A percentile compares a stretch with the other conserved stretches of the same genome.
Conservation (phyloP, 805 yeast species). For the Torulaspora indica region DNA sequence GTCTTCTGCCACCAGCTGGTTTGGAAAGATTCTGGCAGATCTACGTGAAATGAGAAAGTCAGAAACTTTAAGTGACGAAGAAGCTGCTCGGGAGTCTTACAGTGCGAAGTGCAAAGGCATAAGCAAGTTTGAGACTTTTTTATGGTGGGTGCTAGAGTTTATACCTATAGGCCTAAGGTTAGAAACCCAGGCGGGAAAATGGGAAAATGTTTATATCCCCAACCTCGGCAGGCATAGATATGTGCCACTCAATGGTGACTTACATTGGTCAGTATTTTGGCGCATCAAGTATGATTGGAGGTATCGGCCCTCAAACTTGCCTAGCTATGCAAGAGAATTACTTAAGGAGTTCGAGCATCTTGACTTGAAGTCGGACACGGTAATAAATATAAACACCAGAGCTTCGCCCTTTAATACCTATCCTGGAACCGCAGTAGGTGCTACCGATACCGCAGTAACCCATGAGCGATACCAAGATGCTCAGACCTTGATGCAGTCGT, state of each 20-base stretch:
- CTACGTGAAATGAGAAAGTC: neutral
- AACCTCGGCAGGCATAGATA: conserved; percentile 52
- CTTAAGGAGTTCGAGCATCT: conserved; percentile 21
- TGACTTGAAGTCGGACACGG: conserved; percentile 6
- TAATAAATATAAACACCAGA: conserved; percentile 6
- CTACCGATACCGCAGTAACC: neutral
- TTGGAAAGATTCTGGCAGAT: conserved; percentile 13
- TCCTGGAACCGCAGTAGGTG: conserved; percentile 1
- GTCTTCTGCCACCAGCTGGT: conserved; percentile 1
- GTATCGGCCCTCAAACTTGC: conserved; percentile 45
- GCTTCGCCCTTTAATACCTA: conserved; percentile 12
- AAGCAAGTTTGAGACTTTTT: conserved; percentile 17
- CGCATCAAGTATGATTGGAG: conserved; percentile 44
- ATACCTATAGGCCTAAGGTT: conserved; percentile 54
- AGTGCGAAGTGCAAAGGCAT: conserved; percentile 8
- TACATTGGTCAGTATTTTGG: conserved; percentile 67
- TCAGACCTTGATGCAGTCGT: neutral
- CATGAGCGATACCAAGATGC: neutral
- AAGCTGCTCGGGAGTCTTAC: conserved; percentile 7
- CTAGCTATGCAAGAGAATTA: conserved; percentile 33
- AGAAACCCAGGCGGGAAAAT: conserved; percentile 45
- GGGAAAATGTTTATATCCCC: conserved; percentile 49
- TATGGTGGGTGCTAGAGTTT: conserved; percentile 62
- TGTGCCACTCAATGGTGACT: conserved; percentile 43
- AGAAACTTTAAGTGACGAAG: conserved; percentile 8